Percentiles rank a stretch among this genome's conserved stretches.
phyloP scores from a whole-genome alignment of 2,329 filamentous ascomycete species.

The Arthrinium puccinioides region DNA sequence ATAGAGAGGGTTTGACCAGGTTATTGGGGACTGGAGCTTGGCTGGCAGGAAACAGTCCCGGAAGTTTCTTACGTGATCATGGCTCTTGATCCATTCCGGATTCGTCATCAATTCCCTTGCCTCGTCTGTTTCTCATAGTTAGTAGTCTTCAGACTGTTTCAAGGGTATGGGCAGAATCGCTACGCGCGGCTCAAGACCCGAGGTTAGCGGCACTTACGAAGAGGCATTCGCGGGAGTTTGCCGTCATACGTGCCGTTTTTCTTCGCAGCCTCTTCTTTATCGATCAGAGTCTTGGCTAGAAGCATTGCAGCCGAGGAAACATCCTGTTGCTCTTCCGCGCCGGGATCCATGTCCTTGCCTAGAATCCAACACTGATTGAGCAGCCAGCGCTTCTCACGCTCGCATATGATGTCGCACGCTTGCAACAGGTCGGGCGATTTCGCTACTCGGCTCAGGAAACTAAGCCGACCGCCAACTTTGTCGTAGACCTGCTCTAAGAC shows the following conservation, averaged over 20 bases:
- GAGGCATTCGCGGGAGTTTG: conserved; percentile 16
- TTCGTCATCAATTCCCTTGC: conserved; percentile 48
- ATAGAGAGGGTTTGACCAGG: too few species aligned
- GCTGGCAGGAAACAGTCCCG: too few species aligned
- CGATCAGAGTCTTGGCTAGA: conserved; percentile 47
- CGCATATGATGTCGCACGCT: conserved; percentile 50
- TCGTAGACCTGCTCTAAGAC: conserved; percentile 45
- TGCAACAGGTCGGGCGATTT: conserved; percentile 43
- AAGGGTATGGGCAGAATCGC: too few species aligned
- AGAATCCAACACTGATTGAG: conserved; percentile 71
- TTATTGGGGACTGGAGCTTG: too few species aligned
- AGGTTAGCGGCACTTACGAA: too few species aligned
- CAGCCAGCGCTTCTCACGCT: conserved; percentile 69
- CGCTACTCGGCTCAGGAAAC: conserved; percentile 45
- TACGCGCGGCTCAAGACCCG: too few species aligned
- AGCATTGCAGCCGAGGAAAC: conserved; percentile 49
- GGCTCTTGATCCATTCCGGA: conserved; percentile 47
- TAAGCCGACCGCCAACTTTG: conserved; percentile 44
- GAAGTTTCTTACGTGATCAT: too few species aligned
- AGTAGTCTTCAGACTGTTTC: too few species aligned
- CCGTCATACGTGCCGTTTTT: conserved; percentile 21
- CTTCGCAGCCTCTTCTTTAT: conserved; percentile 31
- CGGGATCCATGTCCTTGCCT: conserved; percentile 61
- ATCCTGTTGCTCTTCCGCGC: conserved; percentile 59
- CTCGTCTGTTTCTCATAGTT: too few species aligned